Evolutionary conservation across 139 green algal species (phyloP).

Genomic region (Choricystis sp.): DNA sequence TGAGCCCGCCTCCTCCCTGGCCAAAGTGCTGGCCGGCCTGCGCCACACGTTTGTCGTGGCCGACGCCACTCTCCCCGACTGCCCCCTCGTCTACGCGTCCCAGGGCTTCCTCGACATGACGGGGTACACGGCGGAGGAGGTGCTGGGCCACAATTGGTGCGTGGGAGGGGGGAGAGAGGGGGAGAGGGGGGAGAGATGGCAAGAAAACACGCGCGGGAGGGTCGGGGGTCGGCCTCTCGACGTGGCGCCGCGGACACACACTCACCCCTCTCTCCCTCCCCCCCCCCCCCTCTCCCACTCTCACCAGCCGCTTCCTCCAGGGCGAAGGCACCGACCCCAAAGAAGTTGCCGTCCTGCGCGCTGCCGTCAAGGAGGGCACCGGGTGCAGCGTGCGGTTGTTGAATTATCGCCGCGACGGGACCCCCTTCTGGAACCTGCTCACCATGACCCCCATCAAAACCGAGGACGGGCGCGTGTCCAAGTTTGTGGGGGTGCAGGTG

Average conservation of each 20-base stretch:
- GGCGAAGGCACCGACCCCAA: slow-evolving; percentile 82
- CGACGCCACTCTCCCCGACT: slow-evolving; percentile 85
- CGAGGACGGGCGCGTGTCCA: slow-evolving; percentile 65
- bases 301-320: slow-evolving; percentile 92
- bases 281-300: background rate
- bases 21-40: slow-evolving; percentile 61
- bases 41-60: slow-evolving; percentile 87
- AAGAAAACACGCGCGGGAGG: no score
- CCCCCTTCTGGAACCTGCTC: slow-evolving; percentile 93
- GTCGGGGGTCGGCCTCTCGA: no score
- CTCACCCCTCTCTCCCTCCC: background rate
- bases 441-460: slow-evolving; percentile 85
- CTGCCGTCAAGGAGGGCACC: slow-evolving; percentile 47
- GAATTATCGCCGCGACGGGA: slow-evolving; percentile 84
- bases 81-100: slow-evolving; percentile 84
- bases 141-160: slow-evolving; percentile 92
- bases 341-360: slow-evolving; percentile 61
- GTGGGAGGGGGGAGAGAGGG: slow-evolving; percentile 7
- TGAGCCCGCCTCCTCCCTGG: slow-evolving; percentile 43
- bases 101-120: slow-evolving; percentile 94
- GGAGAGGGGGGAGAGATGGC: background rate
- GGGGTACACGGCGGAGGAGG: slow-evolving; percentile 81
- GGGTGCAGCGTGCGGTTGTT: slow-evolving; percentile 58
- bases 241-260: no score
- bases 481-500: slow-evolving; percentile 83